These are phyloP conservation scores for Zostera marina DNA, from an alignment of 116 monocot species.

Conservation along the genomic window DNA sequence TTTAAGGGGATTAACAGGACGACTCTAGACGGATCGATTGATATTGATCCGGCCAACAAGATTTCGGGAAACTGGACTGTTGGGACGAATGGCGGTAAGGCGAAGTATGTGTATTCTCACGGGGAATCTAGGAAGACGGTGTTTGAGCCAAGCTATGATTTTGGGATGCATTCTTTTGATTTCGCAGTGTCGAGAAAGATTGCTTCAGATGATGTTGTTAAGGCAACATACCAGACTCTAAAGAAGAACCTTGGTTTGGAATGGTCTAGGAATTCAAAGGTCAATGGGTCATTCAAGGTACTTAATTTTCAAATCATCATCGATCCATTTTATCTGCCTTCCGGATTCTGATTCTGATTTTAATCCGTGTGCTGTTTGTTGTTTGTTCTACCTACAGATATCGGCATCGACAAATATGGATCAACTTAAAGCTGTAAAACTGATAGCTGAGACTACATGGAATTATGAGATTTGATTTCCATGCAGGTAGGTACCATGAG, in stretches of 20 bases:
- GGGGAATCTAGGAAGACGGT: constrained; percentile 35
- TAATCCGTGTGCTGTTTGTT: background rate
- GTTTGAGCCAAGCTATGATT: constrained; percentile 60
- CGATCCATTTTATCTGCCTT: too few relatives aligned
- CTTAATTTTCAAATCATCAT: too few relatives aligned
- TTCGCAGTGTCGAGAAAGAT: constrained; percentile 54
- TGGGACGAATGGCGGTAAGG: constrained; percentile 19
- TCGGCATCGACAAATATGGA: constrained; percentile 53
- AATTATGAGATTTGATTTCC: constrained; percentile 46
- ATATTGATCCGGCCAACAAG: constrained; percentile 69
- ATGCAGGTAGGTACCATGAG: too few relatives aligned
- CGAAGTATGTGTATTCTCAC: constrained; percentile 64
- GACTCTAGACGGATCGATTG: constrained; percentile 37
- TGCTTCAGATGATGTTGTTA: constrained; percentile 37
- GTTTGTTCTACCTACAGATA: too few relatives aligned
- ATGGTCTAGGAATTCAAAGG: constrained; percentile 34
- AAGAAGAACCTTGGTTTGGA: constrained; percentile 50
- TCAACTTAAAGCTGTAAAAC: constrained; percentile 29
- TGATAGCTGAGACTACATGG: constrained; percentile 71
- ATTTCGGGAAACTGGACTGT: constrained; percentile 35
- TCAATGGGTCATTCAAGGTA: constrained; percentile 73
- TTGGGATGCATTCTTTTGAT: constrained; percentile 52
- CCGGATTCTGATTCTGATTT: too few relatives aligned
- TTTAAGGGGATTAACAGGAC: constrained; percentile 31
- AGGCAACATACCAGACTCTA: constrained; percentile 49